A percentile compares a stretch with the other conserved stretches of the same genome.
phyloP scores from a whole-genome alignment of 257 asterid species.

The Lantana camara region DNA sequence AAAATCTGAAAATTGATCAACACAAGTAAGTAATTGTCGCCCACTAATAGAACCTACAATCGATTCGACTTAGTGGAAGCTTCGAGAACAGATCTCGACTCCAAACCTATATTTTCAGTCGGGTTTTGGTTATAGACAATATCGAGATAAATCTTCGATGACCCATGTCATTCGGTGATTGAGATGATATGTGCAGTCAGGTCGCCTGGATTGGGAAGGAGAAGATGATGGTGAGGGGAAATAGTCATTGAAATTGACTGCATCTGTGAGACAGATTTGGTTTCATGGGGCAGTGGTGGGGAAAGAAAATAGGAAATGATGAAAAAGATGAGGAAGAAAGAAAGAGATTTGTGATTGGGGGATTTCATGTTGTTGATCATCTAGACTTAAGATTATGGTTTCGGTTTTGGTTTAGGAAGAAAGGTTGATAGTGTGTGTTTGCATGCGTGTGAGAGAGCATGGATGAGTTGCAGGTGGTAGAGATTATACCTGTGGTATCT shows the following conservation, averaged over 20 bases:
- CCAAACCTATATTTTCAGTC: background rate
- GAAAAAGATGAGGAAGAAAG: slow-evolving; percentile 21
- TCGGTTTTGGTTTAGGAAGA: no score
- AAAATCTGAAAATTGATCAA: no score
- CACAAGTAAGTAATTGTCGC: no score
- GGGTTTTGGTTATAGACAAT: slow-evolving; percentile 33
- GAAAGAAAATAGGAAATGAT: slow-evolving; percentile 14
- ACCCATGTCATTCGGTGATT: slow-evolving; percentile 79
- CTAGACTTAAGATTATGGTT: no score
- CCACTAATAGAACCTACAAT: slow-evolving; percentile 52
- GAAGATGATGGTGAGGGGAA: slow-evolving; percentile 51
- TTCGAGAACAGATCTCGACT: slow-evolving; percentile 47
- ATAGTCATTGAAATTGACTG: slow-evolving; percentile 79
- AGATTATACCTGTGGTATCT: no score
- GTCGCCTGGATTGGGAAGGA: slow-evolving; percentile 21
- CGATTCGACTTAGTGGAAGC: slow-evolving; percentile 35
- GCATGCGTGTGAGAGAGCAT: no score
- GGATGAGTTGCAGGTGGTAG: no score
- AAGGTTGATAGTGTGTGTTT: no score
- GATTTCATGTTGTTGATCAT: slow-evolving; percentile 30
- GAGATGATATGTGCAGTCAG: slow-evolving; percentile 46
- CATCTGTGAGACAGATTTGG: slow-evolving; percentile 73
- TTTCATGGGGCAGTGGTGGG: slow-evolving; percentile 30
- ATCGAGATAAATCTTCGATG: slow-evolving; percentile 61
- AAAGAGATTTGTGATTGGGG: slow-evolving; percentile 7